phyloP scores from a whole-genome alignment of 2,329 filamentous ascomycete genomes.

The Colletotrichum somersetense region DNA sequence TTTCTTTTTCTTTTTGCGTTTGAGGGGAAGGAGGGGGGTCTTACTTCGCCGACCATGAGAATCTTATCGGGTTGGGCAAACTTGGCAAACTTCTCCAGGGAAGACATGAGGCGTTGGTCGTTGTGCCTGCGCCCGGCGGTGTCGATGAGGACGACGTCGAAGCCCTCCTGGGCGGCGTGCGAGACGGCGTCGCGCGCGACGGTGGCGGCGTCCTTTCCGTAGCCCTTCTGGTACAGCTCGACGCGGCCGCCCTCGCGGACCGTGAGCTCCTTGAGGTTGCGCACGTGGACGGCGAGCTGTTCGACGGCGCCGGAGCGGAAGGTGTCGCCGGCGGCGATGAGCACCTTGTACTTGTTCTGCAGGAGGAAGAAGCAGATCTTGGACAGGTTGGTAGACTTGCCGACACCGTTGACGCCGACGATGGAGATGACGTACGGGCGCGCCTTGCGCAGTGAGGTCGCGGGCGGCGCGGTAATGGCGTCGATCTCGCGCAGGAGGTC shows the following conservation, averaged over 20 bases:
- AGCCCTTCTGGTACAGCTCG: conserved; percentile 95
- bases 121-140: conserved; percentile 96
- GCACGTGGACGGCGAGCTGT: conserved; percentile 94
- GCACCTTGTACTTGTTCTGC: conserved; percentile 95
- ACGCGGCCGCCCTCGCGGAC: conserved; percentile 86
- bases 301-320: conserved; percentile 98
- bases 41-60: conserved; percentile 84
- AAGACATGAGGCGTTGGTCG: conserved; percentile 95
- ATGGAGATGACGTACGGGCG: conserved; percentile 98
- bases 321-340: conserved; percentile 95
- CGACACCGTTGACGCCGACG: conserved; percentile 97
- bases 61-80: conserved; percentile 98
- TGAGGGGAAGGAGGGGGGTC: conserved; percentile 28
- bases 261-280: conserved; percentile 90
- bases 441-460: conserved; percentile 70
- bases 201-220: conserved; percentile 96
- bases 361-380: conserved; percentile 99
- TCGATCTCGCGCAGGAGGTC: conserved; percentile 96
- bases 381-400: conserved; percentile 96
- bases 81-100: conserved; percentile 96
- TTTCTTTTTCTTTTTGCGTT: conserved; percentile 5
- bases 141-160: conserved; percentile 96
- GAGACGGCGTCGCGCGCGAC: conserved; percentile 95
- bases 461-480: conserved; percentile 76
- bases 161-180: conserved; percentile 79